Percentiles rank a stretch among this genome's conserved stretches.
These are phyloP conservation scores for Rhazya stricta DNA, from an alignment of 257 asterid species.

Conservation along the genomic window DNA sequence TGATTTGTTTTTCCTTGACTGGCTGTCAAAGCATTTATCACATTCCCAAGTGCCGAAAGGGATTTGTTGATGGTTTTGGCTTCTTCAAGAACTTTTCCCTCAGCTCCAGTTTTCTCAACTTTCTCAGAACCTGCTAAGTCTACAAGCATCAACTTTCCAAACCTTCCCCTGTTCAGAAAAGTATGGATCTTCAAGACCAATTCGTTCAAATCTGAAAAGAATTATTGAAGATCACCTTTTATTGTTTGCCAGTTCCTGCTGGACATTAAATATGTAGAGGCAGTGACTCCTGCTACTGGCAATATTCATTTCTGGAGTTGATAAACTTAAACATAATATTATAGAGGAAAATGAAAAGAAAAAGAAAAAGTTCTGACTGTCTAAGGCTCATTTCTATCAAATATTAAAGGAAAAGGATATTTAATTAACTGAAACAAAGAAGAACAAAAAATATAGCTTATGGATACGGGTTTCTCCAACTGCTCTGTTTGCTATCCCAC, in stretches of 20 bases:
- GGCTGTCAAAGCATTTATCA: constrained; percentile 70
- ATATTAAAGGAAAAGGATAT: constrained; percentile 1
- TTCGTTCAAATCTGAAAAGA: constrained; percentile 6
- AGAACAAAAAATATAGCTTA: constrained; percentile 8
- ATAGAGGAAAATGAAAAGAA: not conserved
- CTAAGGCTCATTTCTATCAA: not conserved
- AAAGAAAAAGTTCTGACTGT: not conserved
- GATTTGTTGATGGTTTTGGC: constrained; percentile 88
- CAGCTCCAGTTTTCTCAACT: constrained; percentile 88
- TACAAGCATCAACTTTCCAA: constrained; percentile 70
- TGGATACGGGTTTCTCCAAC: constrained; percentile 91
- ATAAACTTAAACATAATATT: constrained; percentile 25
- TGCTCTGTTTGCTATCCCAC: constrained; percentile 80
- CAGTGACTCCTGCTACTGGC: constrained; percentile 89
- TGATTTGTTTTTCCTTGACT: constrained; percentile 52
- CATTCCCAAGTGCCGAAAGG: constrained; percentile 82
- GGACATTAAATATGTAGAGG: constrained; percentile 52
- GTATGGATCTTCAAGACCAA: constrained; percentile 14
- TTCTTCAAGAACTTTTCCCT: constrained; percentile 84
- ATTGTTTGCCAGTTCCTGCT: constrained; percentile 49
- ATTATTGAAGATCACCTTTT: constrained; percentile 38
- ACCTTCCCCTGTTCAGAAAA: constrained; percentile 37
- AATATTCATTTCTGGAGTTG: constrained; percentile 68
- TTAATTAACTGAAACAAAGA: constrained; percentile 3
- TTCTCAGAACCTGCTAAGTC: constrained; percentile 95